Conservation (phyloP, 2,329 filamentous ascomycete species). For the Cordyceps militaris region DNA sequence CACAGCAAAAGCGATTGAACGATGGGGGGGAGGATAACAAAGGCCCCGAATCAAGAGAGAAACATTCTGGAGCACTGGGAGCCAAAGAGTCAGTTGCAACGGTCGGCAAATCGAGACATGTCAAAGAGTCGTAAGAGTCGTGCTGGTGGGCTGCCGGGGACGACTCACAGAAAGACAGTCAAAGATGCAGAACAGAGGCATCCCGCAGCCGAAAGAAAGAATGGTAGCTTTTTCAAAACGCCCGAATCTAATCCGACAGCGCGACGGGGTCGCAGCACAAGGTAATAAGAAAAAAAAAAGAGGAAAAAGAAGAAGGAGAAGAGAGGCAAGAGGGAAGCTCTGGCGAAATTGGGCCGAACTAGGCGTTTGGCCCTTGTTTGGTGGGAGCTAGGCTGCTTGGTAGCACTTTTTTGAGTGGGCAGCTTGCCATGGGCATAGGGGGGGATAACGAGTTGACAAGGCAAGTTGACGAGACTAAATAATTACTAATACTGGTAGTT, state of each 20-base stretch:
- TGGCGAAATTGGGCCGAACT: conserved; percentile 3
- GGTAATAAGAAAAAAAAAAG: not conserved
- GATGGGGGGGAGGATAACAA: not conserved
- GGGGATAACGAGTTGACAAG: no score
- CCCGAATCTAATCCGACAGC: not conserved
- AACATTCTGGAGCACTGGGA: conserved; percentile 1
- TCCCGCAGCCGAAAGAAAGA: not conserved
- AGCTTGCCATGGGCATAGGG: not conserved
- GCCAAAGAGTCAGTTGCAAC: not conserved
- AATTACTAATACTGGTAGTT: no score
- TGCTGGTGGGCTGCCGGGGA: not conserved
- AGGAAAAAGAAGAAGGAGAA: not conserved
- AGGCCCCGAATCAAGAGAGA: not conserved
- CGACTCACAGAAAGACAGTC: conserved; percentile 8
- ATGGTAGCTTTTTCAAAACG: not conserved
- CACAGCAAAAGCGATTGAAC: not conserved
- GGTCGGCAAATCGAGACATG: not conserved
- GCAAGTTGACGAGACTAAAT: no score
- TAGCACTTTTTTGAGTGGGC: not conserved
- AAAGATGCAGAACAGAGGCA: not conserved
- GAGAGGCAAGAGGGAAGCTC: not conserved
- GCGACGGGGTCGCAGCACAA: not conserved
- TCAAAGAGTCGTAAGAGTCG: not conserved
- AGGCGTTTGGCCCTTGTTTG: not conserved
- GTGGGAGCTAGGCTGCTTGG: not conserved